Percentiles rank a stretch among this genome's conserved stretches.
Conservation (phyloP, 768 basidiomycete species). For the Kwoniella europaea region DNA sequence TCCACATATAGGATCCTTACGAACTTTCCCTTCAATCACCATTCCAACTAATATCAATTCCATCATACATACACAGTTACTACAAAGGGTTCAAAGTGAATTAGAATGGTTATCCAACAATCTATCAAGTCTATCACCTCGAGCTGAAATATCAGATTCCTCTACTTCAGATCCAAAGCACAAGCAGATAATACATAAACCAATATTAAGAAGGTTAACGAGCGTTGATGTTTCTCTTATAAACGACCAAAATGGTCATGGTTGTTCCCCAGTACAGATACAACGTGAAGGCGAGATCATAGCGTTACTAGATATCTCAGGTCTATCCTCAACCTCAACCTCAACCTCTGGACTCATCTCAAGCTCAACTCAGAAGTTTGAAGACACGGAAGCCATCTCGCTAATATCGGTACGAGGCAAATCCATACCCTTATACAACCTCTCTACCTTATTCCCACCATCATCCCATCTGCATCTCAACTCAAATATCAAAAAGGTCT, state of each 20-base stretch:
- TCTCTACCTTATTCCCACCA: conserved; percentile 1
- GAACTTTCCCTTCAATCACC: conserved; percentile 13
- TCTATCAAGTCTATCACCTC: not conserved
- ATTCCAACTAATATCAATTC: conserved; percentile 10
- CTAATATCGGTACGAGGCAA: not conserved
- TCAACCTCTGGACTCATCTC: not conserved
- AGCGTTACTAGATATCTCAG: conserved; percentile 15
- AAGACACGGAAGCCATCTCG: too few relatives aligned
- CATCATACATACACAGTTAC: conserved; percentile 18
- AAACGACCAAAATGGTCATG: too few relatives aligned
- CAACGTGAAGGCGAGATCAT: not conserved
- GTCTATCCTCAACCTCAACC: not conserved
- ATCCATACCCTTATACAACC: conserved; percentile 9
- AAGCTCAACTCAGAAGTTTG: too few relatives aligned
- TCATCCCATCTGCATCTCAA: not conserved
- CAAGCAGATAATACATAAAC: not conserved
- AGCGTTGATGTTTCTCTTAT: not conserved
- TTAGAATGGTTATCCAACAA: conserved; percentile 2
- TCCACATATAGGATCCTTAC: conserved; percentile 15
- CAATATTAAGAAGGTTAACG: conserved; percentile 8
- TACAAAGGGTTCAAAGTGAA: conserved; percentile 8
- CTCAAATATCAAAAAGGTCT: not conserved
- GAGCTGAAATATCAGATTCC: too few relatives aligned
- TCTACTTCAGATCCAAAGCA: not conserved
- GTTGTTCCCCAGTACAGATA: not conserved